Conservation (phyloP, 345 rosid species). For the Cardamine resedifolia region DNA sequence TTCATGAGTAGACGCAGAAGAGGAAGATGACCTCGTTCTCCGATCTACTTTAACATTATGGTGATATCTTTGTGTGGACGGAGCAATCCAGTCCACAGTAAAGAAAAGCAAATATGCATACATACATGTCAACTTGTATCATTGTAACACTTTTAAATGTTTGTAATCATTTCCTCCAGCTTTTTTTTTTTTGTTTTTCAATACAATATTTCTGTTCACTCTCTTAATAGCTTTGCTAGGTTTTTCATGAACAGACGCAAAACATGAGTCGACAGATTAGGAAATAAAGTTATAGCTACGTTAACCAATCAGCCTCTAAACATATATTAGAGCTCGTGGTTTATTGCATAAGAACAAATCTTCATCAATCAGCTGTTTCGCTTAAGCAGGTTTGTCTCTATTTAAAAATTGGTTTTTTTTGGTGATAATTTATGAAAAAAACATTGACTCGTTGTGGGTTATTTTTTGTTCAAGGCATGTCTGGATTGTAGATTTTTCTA, state of each 20-base stretch:
- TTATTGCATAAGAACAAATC: neutral
- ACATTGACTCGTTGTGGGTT: neutral
- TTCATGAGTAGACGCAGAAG: conserved; percentile 21
- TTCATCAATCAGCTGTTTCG: conserved; percentile 24
- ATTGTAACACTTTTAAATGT: conserved; percentile 30
- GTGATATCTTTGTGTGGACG: conserved; percentile 32
- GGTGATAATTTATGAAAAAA: too few species aligned
- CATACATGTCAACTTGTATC: conserved; percentile 40
- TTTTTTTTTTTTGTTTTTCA: neutral
- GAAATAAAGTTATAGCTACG: neutral
- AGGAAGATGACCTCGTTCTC: conserved; percentile 25
- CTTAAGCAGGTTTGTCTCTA: conserved; percentile 18
- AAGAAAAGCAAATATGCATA: conserved; percentile 37
- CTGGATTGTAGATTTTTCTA: conserved; percentile 79
- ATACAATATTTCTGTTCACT: neutral
- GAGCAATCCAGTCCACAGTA: conserved; percentile 31
- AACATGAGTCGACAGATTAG: neutral
- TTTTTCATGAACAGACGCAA: neutral
- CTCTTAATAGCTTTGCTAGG: neutral
- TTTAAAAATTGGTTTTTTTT: neutral
- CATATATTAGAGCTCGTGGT: too few species aligned
- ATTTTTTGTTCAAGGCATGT: conserved; percentile 53
- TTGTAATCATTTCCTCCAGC: conserved; percentile 25
- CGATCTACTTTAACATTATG: conserved; percentile 30
- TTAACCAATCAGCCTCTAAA: neutral